Evolutionary conservation across 169 alveolate species (phyloP).

Genomic region (Perkinsus olseni): DNA sequence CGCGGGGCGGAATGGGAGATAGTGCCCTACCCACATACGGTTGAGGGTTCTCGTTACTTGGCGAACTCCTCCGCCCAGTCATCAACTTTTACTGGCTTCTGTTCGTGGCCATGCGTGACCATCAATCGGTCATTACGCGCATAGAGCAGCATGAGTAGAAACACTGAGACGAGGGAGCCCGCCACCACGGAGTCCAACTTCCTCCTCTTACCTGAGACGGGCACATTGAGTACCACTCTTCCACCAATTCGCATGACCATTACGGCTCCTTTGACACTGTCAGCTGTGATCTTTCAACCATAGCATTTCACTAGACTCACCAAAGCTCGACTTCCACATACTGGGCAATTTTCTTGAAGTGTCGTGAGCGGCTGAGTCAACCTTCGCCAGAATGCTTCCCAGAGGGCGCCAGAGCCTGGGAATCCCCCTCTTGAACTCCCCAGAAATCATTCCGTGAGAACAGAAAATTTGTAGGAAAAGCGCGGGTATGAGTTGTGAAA

Average conservation of each 20-base stretch:
- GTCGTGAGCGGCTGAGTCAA: too few relatives aligned
- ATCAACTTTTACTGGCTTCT: not conserved
- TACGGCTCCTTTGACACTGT: not conserved
- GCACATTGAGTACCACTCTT: not conserved
- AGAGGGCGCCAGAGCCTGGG: too few relatives aligned
- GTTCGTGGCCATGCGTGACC: not conserved
- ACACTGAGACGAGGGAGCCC: not conserved
- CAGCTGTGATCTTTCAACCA: not conserved
- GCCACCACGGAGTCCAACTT: not conserved
- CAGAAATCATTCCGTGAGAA: too few relatives aligned
- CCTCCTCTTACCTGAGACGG: not conserved
- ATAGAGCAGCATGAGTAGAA: not conserved
- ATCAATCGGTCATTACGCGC: not conserved
- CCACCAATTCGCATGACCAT: not conserved
- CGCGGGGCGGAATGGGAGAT: too few relatives aligned
- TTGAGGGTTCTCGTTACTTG: not conserved
- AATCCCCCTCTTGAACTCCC: too few relatives aligned
- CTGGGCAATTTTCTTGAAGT: too few relatives aligned
- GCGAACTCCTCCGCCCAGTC: not conserved
- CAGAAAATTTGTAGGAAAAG: too few relatives aligned
- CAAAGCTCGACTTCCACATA: too few relatives aligned
- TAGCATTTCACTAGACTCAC: too few relatives aligned
- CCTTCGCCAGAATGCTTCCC: too few relatives aligned
- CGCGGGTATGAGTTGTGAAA: too few relatives aligned
- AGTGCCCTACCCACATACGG: too few relatives aligned